Evolutionary conservation across 768 basidiomycete genomes (phyloP).

Genomic region (Leccinellum albellum): DNA sequence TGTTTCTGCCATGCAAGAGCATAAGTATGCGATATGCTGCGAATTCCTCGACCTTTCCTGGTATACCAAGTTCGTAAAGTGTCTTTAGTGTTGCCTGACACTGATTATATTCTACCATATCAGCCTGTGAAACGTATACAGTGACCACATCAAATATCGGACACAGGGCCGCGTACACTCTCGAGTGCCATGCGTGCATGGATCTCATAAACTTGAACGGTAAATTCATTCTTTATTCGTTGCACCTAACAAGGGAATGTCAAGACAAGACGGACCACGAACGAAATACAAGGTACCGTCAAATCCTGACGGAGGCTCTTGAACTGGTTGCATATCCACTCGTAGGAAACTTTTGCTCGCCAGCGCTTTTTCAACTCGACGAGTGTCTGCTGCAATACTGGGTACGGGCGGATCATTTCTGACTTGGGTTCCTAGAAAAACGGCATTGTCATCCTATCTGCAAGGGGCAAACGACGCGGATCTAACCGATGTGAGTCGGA

Average conservation of each 20-base stretch:
- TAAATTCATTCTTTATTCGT: constrained; percentile 97
- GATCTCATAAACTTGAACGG: constrained; percentile 95
- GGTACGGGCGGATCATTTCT: constrained; percentile 87
- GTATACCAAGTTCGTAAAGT: constrained; percentile 90
- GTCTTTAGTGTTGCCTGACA: constrained; percentile 88
- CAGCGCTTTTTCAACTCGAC: constrained; percentile 84
- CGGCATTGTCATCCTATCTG: constrained; percentile 3
- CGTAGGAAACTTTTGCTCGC: constrained; percentile 70
- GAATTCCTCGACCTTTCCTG: constrained; percentile 93
- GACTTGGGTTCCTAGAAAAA: constrained; percentile 89
- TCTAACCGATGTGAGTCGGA: constrained; percentile 84
- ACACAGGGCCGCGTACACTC: constrained; percentile 50
- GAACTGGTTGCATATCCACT: constrained; percentile 97
- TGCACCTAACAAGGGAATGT: constrained; percentile 65
- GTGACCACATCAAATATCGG: constrained; percentile 5
- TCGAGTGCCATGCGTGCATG: constrained; percentile 97
- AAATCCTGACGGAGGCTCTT: constrained; percentile 97
- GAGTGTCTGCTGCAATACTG: constrained; percentile 80
- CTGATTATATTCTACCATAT: constrained; percentile 99
- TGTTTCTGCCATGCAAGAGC: constrained; percentile 89
- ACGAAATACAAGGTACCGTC: constrained; percentile 60
- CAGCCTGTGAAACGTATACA: constrained; percentile 53
- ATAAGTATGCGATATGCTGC: constrained; percentile 96
- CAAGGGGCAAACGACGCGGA: background rate
- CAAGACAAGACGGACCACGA: background rate